These are phyloP conservation scores for Dictyostelium purpureum DNA, from an alignment of 78 protist species.

Conservation along the genomic window DNA sequence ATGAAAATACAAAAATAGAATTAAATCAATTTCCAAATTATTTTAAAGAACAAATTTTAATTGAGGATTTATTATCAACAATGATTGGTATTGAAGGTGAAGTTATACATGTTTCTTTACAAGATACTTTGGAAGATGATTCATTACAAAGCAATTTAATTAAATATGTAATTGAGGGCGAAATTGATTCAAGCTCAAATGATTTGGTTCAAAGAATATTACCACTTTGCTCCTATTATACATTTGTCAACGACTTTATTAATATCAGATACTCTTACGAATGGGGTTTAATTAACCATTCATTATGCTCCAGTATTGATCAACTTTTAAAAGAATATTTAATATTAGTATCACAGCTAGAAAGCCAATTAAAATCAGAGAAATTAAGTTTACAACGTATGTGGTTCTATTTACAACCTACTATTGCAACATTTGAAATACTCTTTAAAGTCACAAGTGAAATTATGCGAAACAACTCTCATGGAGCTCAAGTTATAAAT, in stretches of 20 bases:
- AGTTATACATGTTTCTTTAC: background rate
- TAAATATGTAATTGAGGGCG: background rate
- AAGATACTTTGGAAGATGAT: background rate
- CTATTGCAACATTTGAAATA: slow-evolving; percentile 22
- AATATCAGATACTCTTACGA: slow-evolving; percentile 20
- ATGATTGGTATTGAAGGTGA: slow-evolving; percentile 81
- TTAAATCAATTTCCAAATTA: background rate
- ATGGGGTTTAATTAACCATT: slow-evolving; percentile 77
- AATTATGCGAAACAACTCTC: background rate
- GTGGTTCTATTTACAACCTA: slow-evolving; percentile 83
- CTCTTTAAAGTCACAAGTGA: slow-evolving; percentile 16
- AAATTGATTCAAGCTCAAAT: slow-evolving; percentile 1
- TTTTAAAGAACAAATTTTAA: slow-evolving; percentile 38
- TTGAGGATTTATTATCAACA: slow-evolving; percentile 76
- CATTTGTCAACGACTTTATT: slow-evolving; percentile 34
- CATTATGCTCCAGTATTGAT: slow-evolving; percentile 79
- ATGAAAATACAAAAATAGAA: slow-evolving; percentile 2
- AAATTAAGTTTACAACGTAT: slow-evolving; percentile 72
- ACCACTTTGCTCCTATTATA: slow-evolving; percentile 36
- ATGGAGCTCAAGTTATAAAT: slow-evolving; percentile 62
- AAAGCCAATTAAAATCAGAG: slow-evolving; percentile 27
- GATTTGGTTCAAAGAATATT: slow-evolving; percentile 50
- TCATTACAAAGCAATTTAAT: background rate
- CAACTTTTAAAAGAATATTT: slow-evolving; percentile 68
- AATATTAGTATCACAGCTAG: slow-evolving; percentile 70